Evolutionary conservation across 179 eudicot genomes (phyloP).

Genomic region (Patellifolia procumbens): DNA sequence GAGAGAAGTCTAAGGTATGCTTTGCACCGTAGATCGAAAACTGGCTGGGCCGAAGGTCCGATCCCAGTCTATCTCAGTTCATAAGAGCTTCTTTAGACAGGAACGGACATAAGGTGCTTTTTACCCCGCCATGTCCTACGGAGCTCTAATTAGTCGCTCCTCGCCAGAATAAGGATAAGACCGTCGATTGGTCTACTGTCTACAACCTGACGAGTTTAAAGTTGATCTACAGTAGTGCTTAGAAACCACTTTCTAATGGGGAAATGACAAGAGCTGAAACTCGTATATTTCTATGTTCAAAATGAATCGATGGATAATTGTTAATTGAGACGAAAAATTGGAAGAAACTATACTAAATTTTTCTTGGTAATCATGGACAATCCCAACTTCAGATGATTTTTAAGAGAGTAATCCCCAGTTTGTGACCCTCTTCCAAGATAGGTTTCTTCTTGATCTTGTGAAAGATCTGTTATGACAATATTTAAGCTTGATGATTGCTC

Average conservation of each 20-base stretch:
- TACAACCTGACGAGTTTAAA: no score
- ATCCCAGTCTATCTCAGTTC: no score
- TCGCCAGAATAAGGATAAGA: no score
- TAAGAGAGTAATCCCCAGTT: neutral
- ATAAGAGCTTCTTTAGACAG: no score
- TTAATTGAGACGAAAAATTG: neutral
- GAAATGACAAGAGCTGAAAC: neutral
- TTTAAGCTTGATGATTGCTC: neutral
- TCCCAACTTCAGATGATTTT: neutral
- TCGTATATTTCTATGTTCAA: neutral
- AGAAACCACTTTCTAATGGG: neutral
- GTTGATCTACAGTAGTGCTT: slow-evolving; percentile 7
- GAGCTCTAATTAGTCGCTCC: no score
- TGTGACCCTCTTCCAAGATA: no score
- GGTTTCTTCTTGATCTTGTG: neutral
- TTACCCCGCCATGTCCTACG: no score
- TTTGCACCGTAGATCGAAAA: no score
- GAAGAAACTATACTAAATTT: neutral
- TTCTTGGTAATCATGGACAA: neutral
- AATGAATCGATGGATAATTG: neutral
- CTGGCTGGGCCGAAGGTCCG: no score
- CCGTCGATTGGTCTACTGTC: no score
- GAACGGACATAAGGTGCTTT: no score
- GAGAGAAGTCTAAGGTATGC: no score
- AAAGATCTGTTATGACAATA: neutral